Conservation (phyloP, 768 basidiomycete genomes). For the Leccinum longicurvipes region DNA sequence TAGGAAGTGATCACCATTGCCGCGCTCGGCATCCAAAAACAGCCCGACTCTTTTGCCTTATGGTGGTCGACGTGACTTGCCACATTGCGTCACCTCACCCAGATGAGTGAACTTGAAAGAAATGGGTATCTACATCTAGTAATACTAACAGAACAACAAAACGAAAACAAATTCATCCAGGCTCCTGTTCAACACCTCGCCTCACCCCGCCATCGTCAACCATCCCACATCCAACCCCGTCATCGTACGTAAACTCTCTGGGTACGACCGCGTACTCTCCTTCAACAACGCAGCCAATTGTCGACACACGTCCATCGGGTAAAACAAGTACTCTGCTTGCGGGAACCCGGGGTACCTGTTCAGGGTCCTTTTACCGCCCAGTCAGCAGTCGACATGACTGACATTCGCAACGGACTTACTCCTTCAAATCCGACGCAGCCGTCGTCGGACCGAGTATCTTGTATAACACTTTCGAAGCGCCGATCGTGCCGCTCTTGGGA, state of each 20-base stretch:
- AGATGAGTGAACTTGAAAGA: no score
- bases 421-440: conserved; percentile 31
- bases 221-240: conserved; percentile 82
- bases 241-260: conserved; percentile 72
- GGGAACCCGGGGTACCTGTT: conserved; percentile 78
- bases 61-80: no score
- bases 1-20: no score
- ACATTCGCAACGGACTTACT: conserved; percentile 8
- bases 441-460: conserved; percentile 68
- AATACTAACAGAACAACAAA: background rate
- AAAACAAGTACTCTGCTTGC: conserved; percentile 84
- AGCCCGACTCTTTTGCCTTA: no score
- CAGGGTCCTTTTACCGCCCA: conserved; percentile 41
- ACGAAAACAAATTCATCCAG: background rate
- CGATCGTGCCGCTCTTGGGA: conserved; percentile 57
- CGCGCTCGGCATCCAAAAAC: no score
- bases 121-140: background rate
- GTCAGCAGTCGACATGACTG: background rate
- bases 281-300: conserved; percentile 65
- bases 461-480: conserved; percentile 82
- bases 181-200: background rate
- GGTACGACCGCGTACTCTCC: conserved; percentile 77
- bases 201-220: conserved; percentile 37
- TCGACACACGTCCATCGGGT: conserved; percentile 75
- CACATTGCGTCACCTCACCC: no score